Conservation (phyloP, 2,329 filamentous ascomycete genomes). For the Eutypella sp. region DNA sequence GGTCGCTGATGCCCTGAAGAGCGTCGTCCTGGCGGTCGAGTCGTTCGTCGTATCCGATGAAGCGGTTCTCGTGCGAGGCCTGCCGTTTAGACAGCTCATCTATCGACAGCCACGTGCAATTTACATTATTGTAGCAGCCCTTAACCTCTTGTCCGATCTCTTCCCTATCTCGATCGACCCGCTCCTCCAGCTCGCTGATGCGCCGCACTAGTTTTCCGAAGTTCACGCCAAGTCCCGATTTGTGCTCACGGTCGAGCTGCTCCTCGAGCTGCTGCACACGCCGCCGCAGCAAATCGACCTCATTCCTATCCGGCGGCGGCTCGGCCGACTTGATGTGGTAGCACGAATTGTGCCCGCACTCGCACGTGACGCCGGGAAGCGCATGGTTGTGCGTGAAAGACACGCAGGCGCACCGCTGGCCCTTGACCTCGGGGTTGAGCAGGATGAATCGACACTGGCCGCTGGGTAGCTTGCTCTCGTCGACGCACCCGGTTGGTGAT, state of each 20-base stretch:
- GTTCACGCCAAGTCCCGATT: constrained; percentile 31
- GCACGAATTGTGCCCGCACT: constrained; percentile 57
- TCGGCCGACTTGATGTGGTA: constrained; percentile 50
- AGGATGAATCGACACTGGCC: constrained; percentile 58
- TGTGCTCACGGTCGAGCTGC: constrained; percentile 33
- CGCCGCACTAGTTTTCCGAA: constrained; percentile 32
- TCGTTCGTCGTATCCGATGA: constrained; percentile 36
- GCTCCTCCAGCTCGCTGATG: constrained; percentile 49
- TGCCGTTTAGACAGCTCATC: constrained; percentile 38
- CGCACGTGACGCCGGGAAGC: constrained; percentile 50
- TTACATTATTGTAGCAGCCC: constrained; percentile 50
- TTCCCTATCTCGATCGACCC: constrained; percentile 46
- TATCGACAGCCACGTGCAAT: constrained; percentile 49
- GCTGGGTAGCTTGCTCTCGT: constrained; percentile 46
- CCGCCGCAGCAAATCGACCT: constrained; percentile 44
- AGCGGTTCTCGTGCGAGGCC: constrained; percentile 31
- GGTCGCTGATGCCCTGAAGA: constrained; percentile 41
- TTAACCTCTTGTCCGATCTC: constrained; percentile 50
- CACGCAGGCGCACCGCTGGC: constrained; percentile 54
- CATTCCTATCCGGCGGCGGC: constrained; percentile 36
- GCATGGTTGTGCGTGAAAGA: constrained; percentile 50
- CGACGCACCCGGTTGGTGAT: constrained; percentile 19
- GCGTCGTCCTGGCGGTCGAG: constrained; percentile 35
- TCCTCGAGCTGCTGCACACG: constrained; percentile 41
- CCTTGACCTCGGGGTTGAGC: constrained; percentile 50